Evolutionary conservation across 176 grass and related monocot genomes (phyloP), one percentile per base, ranked within the genome.

Genomic region (Pharus latifolius): DNA sequence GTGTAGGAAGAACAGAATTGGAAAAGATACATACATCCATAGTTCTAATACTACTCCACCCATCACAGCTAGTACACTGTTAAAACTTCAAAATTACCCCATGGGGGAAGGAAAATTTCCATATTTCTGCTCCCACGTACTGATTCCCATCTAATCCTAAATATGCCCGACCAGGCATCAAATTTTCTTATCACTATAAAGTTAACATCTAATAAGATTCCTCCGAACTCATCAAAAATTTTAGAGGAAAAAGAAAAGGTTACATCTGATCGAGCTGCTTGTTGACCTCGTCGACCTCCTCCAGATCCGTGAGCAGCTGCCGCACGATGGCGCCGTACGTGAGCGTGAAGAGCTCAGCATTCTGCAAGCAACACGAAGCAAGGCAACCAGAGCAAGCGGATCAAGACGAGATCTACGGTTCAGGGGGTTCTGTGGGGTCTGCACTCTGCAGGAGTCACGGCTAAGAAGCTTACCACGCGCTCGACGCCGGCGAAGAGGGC

Each of bases 231-330:
- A 72, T 12, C 15, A 25, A 40, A 50, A 50, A 6, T 57, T 17
- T 0, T 6, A 15, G 10, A 26, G 6, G 29, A 13, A 3, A 63
- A 12, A 37, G 18, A 60, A 27, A 15, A 16, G 5, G 37, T 13
- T 82, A 99, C 95, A 94, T 99, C 87, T 99, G 95, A 88, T 99
- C 95, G 20, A 99, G 87, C 68, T 99, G 90, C 69, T 99, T 94
- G 84, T 99, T 99, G 82, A 99, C 95, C 90, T 99, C 95, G 24
- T 99, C 95, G n/a, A 99, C 87, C 72, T 99, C 95, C 76, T 99
- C 95, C 26, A 99, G 90, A 88, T 99, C 95, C 71, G 90, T 94
- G 37, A 99, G 81, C 4, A 99, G 82, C 90, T 99, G 95, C 76
- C 95, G 82, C 50, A 99, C 95, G 24, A 94, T 94, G 49, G 95